Evolutionary conservation across 192 early-diverging fungal genomes (phyloP).

Genomic region (Linnemannia elongata): DNA sequence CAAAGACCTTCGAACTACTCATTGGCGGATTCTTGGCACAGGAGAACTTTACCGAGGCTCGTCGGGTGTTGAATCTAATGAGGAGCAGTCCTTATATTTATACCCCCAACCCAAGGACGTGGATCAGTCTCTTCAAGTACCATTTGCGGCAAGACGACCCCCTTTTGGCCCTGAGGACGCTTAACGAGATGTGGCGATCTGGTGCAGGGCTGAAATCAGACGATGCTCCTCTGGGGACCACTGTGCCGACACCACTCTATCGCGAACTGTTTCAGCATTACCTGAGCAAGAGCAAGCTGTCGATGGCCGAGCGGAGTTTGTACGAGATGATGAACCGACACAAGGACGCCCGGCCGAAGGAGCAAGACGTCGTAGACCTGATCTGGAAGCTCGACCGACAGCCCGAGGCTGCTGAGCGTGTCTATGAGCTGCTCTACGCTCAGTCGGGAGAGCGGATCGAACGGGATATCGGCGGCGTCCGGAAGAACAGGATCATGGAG

Average conservation of each 20-base stretch:
- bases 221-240: neutral
- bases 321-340: conserved; percentile 46
- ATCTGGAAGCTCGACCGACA: conserved; percentile 40
- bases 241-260: conserved; percentile 28
- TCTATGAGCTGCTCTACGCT: conserved; percentile 48
- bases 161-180: conserved; percentile 6
- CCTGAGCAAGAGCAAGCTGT: conserved; percentile 14
- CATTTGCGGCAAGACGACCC: conserved; percentile 23
- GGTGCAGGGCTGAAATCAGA: neutral
- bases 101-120: conserved; percentile 35
- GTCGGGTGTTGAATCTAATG: conserved; percentile 22
- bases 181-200: conserved; percentile 36
- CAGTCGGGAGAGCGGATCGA: neutral
- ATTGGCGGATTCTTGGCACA: conserved; percentile 41
- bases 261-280: conserved; percentile 38
- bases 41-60: conserved; percentile 11
- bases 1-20: conserved; percentile 21
- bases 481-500: conserved; percentile 21
- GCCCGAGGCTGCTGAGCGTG: conserved; percentile 40
- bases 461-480: neutral
- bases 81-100: conserved; percentile 32
- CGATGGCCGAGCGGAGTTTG: conserved; percentile 30
- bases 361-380: conserved; percentile 34
- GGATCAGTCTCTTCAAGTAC: conserved; percentile 44
- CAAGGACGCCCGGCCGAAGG: conserved; percentile 10